Evolutionary conservation across 148 eudicot species (phyloP).

Genomic region (Silene latifolia): DNA sequence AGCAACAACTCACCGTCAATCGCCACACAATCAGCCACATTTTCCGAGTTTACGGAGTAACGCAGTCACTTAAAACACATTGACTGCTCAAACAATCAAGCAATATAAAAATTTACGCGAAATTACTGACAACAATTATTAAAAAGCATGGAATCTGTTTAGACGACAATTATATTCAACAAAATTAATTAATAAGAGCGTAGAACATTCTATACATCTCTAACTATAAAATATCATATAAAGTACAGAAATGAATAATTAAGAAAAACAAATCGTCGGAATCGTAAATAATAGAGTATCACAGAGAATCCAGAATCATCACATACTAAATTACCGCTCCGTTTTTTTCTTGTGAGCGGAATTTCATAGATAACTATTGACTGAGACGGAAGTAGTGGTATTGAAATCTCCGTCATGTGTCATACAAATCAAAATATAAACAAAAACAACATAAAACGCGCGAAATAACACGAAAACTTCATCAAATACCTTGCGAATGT

Average conservation of each 20-base stretch:
- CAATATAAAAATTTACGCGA: background rate
- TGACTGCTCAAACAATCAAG: background rate
- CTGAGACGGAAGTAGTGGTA: too few relatives aligned
- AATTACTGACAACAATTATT: background rate
- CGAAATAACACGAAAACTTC: background rate
- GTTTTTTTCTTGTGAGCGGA: too few relatives aligned
- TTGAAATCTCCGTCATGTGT: background rate
- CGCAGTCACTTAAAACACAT: background rate
- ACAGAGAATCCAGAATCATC: background rate
- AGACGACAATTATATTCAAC: too few relatives aligned
- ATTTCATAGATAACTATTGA: too few relatives aligned
- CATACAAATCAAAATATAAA: background rate
- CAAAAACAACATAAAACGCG: background rate
- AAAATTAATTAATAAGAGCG: background rate
- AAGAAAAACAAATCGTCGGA: background rate
- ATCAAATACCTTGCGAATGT: conserved; percentile 52
- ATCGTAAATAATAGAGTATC: background rate
- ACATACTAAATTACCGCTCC: background rate
- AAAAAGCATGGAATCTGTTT: too few relatives aligned
- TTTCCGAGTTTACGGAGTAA: too few relatives aligned
- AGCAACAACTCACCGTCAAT: background rate
- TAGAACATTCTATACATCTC: background rate
- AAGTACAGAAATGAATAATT: background rate
- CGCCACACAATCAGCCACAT: background rate
- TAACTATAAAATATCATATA: background rate